phyloP scores from a whole-genome alignment of 192 early-diverging fungal species.

The Coemansia sp. region DNA sequence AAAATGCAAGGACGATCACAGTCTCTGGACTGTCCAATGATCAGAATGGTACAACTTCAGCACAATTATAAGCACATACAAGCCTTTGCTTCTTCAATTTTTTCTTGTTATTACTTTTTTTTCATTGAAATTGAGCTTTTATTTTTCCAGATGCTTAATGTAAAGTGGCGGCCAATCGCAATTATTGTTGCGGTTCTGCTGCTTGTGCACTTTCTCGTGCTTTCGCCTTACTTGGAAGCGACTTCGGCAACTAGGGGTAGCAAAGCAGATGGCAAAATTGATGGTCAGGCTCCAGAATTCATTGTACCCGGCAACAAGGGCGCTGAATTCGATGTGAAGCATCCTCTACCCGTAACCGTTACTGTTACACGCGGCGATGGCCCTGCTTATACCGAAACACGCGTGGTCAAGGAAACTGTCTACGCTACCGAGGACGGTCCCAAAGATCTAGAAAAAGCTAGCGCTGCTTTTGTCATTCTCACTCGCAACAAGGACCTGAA shows the following conservation, averaged over 20 bases:
- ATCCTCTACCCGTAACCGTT: slow-evolving; percentile 34
- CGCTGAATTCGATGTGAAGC: slow-evolving; percentile 9
- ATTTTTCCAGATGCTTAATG: slow-evolving; percentile 25
- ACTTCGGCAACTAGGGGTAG: no score
- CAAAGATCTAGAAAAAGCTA: slow-evolving; percentile 43
- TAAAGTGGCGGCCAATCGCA: slow-evolving; percentile 44
- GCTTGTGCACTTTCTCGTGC: slow-evolving; percentile 39
- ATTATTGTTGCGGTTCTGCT: slow-evolving; percentile 30
- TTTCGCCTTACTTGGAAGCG: slow-evolving; percentile 36
- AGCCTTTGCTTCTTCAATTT: no score
- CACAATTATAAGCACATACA: no score
- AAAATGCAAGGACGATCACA: no score
- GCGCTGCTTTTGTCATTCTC: slow-evolving; percentile 72
- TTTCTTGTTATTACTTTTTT: no score
- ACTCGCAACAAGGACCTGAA: slow-evolving; percentile 70
- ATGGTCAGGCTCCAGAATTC: no score
- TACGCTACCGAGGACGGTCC: neutral
- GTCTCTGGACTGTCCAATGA: no score
- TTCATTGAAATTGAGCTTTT: no score
- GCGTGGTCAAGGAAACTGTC: slow-evolving; percentile 19
- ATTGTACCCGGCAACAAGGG: no score
- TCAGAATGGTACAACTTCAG: no score
- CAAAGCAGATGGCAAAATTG: no score
- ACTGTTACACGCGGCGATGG: slow-evolving; percentile 16
- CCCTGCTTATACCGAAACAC: slow-evolving; percentile 20